Conservation (phyloP, 139 green algal genomes). For the Gonium pectorale region DNA sequence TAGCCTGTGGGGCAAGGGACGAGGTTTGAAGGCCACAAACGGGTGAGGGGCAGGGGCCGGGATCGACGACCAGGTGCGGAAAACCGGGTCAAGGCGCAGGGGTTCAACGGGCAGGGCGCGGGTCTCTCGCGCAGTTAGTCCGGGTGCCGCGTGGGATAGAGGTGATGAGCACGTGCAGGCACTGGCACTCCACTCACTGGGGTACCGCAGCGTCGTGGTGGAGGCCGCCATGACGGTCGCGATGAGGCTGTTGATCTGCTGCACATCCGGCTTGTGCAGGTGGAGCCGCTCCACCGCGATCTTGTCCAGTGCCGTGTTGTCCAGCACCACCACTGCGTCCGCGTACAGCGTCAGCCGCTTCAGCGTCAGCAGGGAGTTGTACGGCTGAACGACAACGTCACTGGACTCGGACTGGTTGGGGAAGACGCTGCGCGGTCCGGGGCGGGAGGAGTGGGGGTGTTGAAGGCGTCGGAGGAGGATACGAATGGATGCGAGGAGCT, state of each 20-base stretch:
- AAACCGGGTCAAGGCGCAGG: too few species aligned
- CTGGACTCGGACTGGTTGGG: constrained; percentile 96
- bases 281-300: constrained; percentile 90
- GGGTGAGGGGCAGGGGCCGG: background rate
- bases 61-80: too few species aligned
- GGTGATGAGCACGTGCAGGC: too few species aligned
- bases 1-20: constrained; percentile 77
- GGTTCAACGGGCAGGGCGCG: too few species aligned
- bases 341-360: constrained; percentile 95
- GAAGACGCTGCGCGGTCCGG: constrained; percentile 89
- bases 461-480: background rate
- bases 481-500: too few species aligned
- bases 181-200: too few species aligned
- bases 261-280: constrained; percentile 62
- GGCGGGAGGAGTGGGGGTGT: background rate
- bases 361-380: constrained; percentile 98
- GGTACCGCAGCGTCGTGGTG: constrained; percentile 97
- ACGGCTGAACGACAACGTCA: constrained; percentile 99
- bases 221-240: constrained; percentile 98
- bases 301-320: constrained; percentile 93
- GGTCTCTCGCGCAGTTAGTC: too few species aligned
- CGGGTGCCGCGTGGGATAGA: too few species aligned
- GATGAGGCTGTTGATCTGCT: constrained; percentile 96
- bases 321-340: constrained; percentile 92
- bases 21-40: too few species aligned